phyloP scores from a whole-genome alignment of 768 basidiomycete genomes.

The Gymnopilus junonius region DNA sequence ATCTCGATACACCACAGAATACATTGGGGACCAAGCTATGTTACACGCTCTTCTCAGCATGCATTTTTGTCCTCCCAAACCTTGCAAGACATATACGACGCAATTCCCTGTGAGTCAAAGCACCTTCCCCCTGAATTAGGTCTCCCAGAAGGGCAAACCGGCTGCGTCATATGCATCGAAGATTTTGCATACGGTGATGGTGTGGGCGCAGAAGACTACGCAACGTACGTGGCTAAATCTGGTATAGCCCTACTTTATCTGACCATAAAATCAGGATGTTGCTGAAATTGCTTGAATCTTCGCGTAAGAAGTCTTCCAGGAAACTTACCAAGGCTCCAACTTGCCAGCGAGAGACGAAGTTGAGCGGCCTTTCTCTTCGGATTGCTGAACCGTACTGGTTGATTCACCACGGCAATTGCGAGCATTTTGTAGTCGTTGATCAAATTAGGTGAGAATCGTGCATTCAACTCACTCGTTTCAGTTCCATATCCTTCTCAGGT shows the following conservation, averaged over 20 bases:
- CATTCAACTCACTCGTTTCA: background rate
- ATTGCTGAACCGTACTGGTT: slow-evolving; percentile 83
- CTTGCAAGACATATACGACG: slow-evolving; percentile 61
- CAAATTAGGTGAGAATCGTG: slow-evolving; percentile 62
- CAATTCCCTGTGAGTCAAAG: slow-evolving; percentile 66
- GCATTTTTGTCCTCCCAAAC: slow-evolving; percentile 73
- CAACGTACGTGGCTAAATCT: slow-evolving; percentile 39
- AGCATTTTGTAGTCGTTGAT: slow-evolving; percentile 77
- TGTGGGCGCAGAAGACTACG: slow-evolving; percentile 53
- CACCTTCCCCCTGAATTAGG: slow-evolving; percentile 49
- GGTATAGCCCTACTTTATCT: background rate
- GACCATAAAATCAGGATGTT: background rate
- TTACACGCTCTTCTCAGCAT: slow-evolving; percentile 71
- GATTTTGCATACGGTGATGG: slow-evolving; percentile 62
- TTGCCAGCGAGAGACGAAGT: slow-evolving; percentile 49
- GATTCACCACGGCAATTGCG: slow-evolving; percentile 80
- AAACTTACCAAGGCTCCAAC: slow-evolving; percentile 42
- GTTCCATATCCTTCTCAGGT: slow-evolving; percentile 39
- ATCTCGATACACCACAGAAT: slow-evolving; percentile 65
- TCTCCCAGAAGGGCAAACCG: slow-evolving; percentile 19
- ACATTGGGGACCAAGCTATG: slow-evolving; percentile 61
- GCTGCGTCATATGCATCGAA: slow-evolving; percentile 66
- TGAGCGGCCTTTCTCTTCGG: slow-evolving; percentile 61
- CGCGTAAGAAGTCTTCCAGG: slow-evolving; percentile 27
- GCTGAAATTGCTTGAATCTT: slow-evolving; percentile 41